Conservation (phyloP, 768 basidiomycete species). For the Suillus subluteus region DNA sequence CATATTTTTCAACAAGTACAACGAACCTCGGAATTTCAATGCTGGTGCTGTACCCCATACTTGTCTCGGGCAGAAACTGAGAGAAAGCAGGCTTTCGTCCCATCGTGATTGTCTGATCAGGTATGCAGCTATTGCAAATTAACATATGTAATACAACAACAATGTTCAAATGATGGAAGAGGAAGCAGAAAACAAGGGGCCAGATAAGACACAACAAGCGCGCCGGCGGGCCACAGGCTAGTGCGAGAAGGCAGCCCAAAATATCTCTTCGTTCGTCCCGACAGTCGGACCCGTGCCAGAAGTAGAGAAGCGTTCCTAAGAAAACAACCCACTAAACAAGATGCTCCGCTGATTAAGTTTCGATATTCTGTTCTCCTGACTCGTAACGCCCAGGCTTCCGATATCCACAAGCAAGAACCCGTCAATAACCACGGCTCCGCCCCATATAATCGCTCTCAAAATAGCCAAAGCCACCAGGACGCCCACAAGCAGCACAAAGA, state of each 20-base stretch:
- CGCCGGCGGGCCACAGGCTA: not conserved
- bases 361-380: not conserved
- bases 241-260: not conserved
- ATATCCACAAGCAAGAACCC: conserved; percentile 10
- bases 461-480: not conserved
- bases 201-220: not conserved
- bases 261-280: not conserved
- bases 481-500: not conserved
- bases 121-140: not conserved
- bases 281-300: not conserved
- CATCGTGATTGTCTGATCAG: not conserved
- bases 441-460: conserved; percentile 13
- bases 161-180: not conserved
- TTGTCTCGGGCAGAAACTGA: not conserved
- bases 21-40: not conserved
- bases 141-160: not conserved
- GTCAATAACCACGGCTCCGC: not conserved
- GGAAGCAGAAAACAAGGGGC: not conserved
- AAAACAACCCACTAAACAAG: conserved; percentile 12
- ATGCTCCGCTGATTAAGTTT: conserved; percentile 6
- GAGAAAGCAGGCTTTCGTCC: not conserved
- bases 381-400: not conserved
- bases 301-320: not conserved
- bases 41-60: not conserved
- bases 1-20: not conserved